These are phyloP conservation scores for Microstegium vimineum DNA, from an alignment of 176 grass and related monocot genomes.

Conservation along the genomic window DNA sequence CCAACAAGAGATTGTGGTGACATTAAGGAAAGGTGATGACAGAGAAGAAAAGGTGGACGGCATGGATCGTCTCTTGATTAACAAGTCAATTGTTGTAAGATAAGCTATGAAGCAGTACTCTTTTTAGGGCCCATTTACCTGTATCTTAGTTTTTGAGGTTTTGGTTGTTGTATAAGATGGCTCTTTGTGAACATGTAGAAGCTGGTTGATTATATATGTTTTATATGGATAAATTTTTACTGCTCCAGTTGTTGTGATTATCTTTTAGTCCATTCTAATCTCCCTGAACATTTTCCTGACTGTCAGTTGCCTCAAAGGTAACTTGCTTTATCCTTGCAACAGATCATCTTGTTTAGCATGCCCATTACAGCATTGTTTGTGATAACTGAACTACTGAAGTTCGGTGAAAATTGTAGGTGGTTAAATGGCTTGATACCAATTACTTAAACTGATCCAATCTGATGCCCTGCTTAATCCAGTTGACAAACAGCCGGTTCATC, in stretches of 20 bases:
- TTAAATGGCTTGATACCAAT: neutral
- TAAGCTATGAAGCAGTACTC: neutral
- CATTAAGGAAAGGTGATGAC: slow-evolving; percentile 69
- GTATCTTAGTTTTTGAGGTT: neutral
- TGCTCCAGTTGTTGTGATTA: neutral
- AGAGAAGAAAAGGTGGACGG: slow-evolving; percentile 41
- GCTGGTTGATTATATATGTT: neutral
- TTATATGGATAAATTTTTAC: neutral
- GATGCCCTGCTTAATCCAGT: neutral
- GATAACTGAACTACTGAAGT: neutral
- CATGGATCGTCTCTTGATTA: slow-evolving; percentile 23
- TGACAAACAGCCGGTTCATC: slow-evolving; percentile 1
- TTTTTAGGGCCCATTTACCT: neutral
- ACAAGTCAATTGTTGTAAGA: neutral
- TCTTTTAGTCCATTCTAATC: neutral
- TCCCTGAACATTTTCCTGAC: neutral
- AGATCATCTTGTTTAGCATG: neutral
- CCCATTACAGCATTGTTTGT: neutral
- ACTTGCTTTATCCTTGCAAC: neutral
- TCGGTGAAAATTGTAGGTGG: neutral
- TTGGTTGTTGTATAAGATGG: neutral
- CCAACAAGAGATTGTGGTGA: neutral
- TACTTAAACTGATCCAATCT: slow-evolving; percentile 11
- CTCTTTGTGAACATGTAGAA: neutral
- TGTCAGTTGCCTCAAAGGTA: neutral